Evolutionary conservation across 2,329 filamentous ascomycete genomes (phyloP).

Genomic region (Stromatinia cepivora): DNA sequence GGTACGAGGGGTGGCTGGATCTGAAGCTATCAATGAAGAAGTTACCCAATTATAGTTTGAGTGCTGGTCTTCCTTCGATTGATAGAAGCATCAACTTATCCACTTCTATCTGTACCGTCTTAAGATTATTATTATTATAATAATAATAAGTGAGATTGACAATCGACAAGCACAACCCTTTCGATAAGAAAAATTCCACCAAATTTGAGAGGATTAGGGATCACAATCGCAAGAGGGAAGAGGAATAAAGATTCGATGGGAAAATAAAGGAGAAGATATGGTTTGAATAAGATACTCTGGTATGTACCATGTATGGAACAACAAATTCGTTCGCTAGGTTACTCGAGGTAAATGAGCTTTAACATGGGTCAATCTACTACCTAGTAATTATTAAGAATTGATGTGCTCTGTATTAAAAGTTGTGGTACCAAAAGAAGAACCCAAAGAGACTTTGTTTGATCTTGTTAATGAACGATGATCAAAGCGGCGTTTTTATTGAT

Average conservation of each 20-base stretch:
- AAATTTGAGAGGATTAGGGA: neutral
- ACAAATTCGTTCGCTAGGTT: neutral
- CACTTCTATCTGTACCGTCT: conserved; percentile 1
- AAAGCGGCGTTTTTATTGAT: neutral
- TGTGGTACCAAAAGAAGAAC: neutral
- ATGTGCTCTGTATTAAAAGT: neutral
- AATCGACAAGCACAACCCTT: neutral
- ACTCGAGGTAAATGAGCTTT: conserved; percentile 18
- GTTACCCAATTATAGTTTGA: conserved; percentile 9
- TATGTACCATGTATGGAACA: neutral
- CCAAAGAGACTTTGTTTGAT: neutral
- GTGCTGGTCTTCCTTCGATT: neutral
- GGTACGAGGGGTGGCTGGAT: neutral
- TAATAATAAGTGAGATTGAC: neutral
- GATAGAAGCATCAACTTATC: neutral
- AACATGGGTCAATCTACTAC: conserved; percentile 11
- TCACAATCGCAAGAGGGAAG: conserved; percentile 8
- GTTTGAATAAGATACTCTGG: neutral
- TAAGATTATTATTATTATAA: neutral
- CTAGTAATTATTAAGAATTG: neutral
- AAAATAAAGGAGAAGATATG: conserved; percentile 11
- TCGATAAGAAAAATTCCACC: neutral
- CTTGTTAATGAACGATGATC: neutral
- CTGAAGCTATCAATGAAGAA: conserved; percentile 1
- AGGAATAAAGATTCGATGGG: neutral